Base-by-base conservation (phyloP, 2,329 filamentous ascomycete species). In the Fusarium sp. region DNA sequence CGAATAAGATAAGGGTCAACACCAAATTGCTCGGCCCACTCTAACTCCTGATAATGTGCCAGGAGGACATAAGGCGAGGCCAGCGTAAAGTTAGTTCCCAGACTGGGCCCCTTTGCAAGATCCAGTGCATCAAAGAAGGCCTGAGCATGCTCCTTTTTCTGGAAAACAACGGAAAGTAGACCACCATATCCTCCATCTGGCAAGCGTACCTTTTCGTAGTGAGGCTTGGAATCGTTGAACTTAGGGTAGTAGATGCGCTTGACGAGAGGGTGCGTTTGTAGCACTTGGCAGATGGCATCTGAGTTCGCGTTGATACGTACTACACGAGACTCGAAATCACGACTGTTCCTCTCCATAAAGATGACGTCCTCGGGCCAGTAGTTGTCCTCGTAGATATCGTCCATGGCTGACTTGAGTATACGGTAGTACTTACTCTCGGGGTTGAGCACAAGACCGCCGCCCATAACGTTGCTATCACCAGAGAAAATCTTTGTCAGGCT, bases 381-480 rank as follows among this genome's bases (percentile, higher is more conserved):
- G 54, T 92, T 94, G 77, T 97, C 93, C 79, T 97, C 92, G 76
- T 91, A 96, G 42, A 91, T 87, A 10, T 78, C 76, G 6, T 80
- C 79, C 76, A 92, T 87, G n/a, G 84, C 83, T 7, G 82, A 75
- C 75, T 93, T 95, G n/a, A 99, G 79, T 1, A 80, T 71, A 4
- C 77, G 55, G 77, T 97, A 97, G 79, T 90, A 91, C 44, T 81
- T 87, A n/a, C 89, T 83, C 56, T 89, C 86, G 1, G 87, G 87
- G 73, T 90, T 90, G 44, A 90, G 76, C 53, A 90, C 86, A 44
- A 85, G 80, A 67, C 90, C 91, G 56, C 96, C 96, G 59, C 94
- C 96, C 95, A 98, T 98, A 69, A 99, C 96, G 77, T 99, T 98
- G 77, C 93, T 96, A 79, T 97, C 96, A 49, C 96, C 96, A 56